Evolutionary conservation across 352 stramenopile genomes (phyloP), one percentile per base, ranked within the genome.

Genomic region (Hyaloperonospora arabidopsidis): DNA sequence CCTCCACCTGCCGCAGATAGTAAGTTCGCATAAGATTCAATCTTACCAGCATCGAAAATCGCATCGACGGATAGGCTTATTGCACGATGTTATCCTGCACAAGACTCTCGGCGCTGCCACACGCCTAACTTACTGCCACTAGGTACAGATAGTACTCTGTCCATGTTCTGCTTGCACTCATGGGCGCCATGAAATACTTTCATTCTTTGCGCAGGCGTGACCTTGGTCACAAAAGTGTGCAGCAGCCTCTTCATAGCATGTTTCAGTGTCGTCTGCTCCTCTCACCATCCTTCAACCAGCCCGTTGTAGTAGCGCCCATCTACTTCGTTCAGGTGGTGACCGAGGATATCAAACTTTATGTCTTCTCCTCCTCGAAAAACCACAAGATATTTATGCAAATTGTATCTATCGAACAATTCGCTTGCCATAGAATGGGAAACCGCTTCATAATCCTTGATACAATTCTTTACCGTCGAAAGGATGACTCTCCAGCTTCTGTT

Each of bases 381-480:
- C 10, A 19, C 36, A 43, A 10, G 36, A 10, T 11, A 6, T 43
- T 19, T 43, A 10, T 21, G 13, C 36, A 43, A 43, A 15, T 21
- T 19, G 15, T 18, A 43, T 43, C 36, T 43, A 14, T 14, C 36
- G 36, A 21, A 43, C 11, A 17, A 54, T 54, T 4, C 39, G 28
- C 12, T 44, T 39, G 0, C 38, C 57, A 44, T 19, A 56, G 0
- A 18, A 34, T 34, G 59, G 0, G 40, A 63, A 63, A 0, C 36
- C 43, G 13, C 40, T 52, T 0, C 35, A 34, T 1, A 67, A 41
- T 0, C 54, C 54, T 14, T 61, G 23, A 21, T 64, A 64, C 4
- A 63, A 38, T 21, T 68, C 45, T 6, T 57, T 59, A 1, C 54
- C 48, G 23, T 68, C 49, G 23, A 63, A 65, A 1, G 19, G 25